phyloP scores from a whole-genome alignment of 176 grass and related monocot genomes.

The Aegilops longissima region DNA sequence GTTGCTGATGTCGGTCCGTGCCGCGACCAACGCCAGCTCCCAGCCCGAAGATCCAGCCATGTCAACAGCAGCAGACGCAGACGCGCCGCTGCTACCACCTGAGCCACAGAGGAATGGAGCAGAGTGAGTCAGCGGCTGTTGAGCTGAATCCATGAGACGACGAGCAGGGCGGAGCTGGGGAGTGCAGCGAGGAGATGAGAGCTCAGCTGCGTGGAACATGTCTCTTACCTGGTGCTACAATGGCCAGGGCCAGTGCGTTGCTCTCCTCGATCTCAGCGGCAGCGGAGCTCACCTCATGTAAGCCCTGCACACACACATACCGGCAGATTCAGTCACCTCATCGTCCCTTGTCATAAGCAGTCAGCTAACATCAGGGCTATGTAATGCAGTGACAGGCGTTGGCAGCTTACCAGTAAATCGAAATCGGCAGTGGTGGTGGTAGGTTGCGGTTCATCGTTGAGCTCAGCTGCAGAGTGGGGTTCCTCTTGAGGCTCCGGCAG shows the following conservation, averaged over 20 bases:
- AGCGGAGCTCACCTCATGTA: background rate
- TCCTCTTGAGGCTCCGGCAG: constrained; percentile 45
- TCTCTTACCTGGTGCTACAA: constrained; percentile 49
- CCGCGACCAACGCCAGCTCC: constrained; percentile 70
- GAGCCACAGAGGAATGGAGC: background rate
- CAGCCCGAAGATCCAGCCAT: constrained; percentile 57
- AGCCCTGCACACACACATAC: background rate
- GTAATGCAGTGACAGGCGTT: background rate
- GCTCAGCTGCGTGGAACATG: background rate
- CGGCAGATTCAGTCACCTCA: background rate
- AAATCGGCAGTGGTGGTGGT: constrained; percentile 56
- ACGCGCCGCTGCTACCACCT: constrained; percentile 11
- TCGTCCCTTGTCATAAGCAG: background rate
- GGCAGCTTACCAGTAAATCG: constrained; percentile 63
- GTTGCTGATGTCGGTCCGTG: constrained; percentile 24
- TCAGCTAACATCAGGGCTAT: background rate
- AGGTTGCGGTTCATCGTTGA: constrained; percentile 37
- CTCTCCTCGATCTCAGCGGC: constrained; percentile 34
- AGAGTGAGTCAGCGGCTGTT: background rate
- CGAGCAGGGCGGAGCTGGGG: background rate
- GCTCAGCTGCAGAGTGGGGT: background rate
- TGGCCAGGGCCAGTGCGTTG: constrained; percentile 76
- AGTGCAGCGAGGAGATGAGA: background rate
- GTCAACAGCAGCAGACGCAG: background rate
- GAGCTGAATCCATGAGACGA: background rate